phyloP scores from a whole-genome alignment of 2,329 filamentous ascomycete genomes.

The Raffaelea ambrosiae region DNA sequence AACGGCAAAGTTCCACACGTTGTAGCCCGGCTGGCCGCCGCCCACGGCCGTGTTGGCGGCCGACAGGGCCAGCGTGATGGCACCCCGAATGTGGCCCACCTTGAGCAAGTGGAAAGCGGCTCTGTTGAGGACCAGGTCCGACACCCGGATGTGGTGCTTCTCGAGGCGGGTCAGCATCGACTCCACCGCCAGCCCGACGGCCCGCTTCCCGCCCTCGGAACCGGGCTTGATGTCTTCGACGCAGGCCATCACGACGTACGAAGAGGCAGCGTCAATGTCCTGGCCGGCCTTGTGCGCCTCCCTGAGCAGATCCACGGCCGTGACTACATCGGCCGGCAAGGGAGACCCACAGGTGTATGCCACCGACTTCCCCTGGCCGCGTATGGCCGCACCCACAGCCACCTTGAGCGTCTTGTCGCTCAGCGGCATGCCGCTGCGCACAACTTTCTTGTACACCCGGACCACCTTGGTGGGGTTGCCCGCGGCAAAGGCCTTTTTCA shows the following conservation, averaged over 20 bases:
- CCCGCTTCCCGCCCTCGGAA: conserved; percentile 10
- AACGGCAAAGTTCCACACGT: conserved; percentile 22
- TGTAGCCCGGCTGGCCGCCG: conserved; percentile 19
- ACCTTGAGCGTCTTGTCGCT: conserved; percentile 36
- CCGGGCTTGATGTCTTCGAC: conserved; percentile 23
- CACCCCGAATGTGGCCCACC: conserved; percentile 18
- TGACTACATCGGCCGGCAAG: too few species aligned
- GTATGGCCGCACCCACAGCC: conserved; percentile 35
- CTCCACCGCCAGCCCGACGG: conserved; percentile 13
- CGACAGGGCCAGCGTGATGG: conserved; percentile 18
- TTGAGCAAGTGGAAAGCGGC: conserved; percentile 20
- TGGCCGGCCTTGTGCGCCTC: conserved; percentile 29
- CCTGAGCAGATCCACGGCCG: conserved; percentile 30
- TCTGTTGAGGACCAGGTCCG: conserved; percentile 19
- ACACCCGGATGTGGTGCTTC: conserved; percentile 13
- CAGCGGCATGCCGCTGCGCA: conserved; percentile 24
- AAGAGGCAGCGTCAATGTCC: conserved; percentile 31
- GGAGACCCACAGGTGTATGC: too few species aligned
- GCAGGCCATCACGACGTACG: conserved; percentile 28
- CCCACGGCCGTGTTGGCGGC: conserved; percentile 15
- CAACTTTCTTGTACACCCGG: conserved; percentile 28
- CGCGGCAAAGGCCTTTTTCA: conserved; percentile 29
- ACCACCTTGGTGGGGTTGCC: conserved; percentile 24
- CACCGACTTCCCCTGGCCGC: conserved; percentile 16
- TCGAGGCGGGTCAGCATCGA: conserved; percentile 15